Percentiles rank a stretch among this genome's conserved stretches.
Evolutionary conservation across 2,329 filamentous ascomycete genomes (phyloP).

Genomic region (Triangularia verruculosa): DNA sequence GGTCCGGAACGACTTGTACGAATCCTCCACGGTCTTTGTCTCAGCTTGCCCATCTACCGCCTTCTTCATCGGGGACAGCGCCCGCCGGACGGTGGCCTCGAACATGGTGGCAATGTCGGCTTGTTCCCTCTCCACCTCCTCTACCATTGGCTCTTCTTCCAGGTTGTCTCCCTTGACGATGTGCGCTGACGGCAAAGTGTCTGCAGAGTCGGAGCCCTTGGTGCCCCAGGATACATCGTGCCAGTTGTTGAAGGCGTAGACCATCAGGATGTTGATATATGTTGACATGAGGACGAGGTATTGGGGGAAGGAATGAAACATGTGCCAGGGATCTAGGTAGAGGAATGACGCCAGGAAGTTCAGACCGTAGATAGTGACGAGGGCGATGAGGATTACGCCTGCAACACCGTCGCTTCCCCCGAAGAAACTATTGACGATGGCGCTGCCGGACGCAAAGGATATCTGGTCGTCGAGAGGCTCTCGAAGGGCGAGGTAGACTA

Average conservation of each 20-base stretch:
- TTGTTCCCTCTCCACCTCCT: not conserved
- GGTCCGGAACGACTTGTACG: constrained; percentile 74
- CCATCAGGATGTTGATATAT: constrained; percentile 97
- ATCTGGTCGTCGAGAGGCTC: constrained; percentile 49
- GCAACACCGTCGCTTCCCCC: constrained; percentile 60
- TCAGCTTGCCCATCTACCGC: not conserved
- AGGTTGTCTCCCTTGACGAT: not conserved
- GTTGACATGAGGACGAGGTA: constrained; percentile 89
- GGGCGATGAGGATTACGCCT: constrained; percentile 87
- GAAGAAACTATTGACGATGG: constrained; percentile 62
- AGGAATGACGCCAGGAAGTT: constrained; percentile 95
- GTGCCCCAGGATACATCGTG: constrained; percentile 77
- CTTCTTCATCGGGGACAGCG: constrained; percentile 63
- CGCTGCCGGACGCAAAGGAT: constrained; percentile 65
- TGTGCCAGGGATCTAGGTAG: constrained; percentile 97
- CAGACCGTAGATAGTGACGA: constrained; percentile 81
- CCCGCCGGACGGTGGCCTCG: constrained; percentile 74
- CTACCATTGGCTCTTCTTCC: not conserved
- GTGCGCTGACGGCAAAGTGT: not conserved
- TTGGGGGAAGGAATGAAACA: constrained; percentile 94
- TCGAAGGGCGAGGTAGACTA: constrained; percentile 64
- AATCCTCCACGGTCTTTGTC: constrained; percentile 61
- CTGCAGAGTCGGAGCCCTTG: constrained; percentile 36
- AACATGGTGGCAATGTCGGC: not conserved
- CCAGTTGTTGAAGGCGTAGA: constrained; percentile 72